Percentiles rank a stretch among this genome's conserved stretches.
Evolutionary conservation across 2,329 filamentous ascomycete genomes (phyloP).

Genomic region (Botrytis sinoallii): DNA sequence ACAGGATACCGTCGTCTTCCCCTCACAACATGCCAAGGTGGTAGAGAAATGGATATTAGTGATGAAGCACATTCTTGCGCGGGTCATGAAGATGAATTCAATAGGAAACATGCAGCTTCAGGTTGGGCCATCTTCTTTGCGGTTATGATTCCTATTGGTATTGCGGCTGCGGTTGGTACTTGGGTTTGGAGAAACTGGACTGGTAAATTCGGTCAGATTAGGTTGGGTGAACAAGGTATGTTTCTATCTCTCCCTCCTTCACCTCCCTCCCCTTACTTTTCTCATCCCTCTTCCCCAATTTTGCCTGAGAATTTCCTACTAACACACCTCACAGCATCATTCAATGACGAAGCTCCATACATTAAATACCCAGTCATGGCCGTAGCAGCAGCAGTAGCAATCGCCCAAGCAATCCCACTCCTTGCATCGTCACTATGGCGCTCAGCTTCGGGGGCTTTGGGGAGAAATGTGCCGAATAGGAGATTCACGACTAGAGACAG

Average conservation of each 20-base stretch:
- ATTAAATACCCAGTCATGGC: conserved; percentile 79
- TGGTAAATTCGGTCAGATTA: conserved; percentile 87
- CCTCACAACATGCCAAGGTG: conserved; percentile 79
- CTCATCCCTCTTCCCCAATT: not conserved
- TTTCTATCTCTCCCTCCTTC: not conserved
- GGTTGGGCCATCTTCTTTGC: conserved; percentile 81
- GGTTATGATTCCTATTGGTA: conserved; percentile 69
- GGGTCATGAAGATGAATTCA: conserved; percentile 78
- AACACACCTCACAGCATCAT: conserved; percentile 36
- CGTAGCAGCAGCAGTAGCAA: conserved; percentile 61
- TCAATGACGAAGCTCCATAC: conserved; percentile 72
- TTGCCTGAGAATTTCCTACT: conserved; percentile 20
- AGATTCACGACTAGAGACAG: conserved; percentile 83
- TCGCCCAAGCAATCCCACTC: conserved; percentile 64
- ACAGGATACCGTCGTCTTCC: conserved; percentile 89
- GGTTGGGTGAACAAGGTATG: conserved; percentile 68
- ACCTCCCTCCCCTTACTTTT: not conserved
- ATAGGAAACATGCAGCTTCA: conserved; percentile 67
- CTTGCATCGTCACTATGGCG: conserved; percentile 72
- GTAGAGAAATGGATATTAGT: conserved; percentile 64
- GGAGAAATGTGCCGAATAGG: conserved; percentile 45
- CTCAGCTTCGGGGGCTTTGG: conserved; percentile 50
- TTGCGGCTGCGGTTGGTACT: conserved; percentile 73
- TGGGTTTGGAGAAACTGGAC: conserved; percentile 84
- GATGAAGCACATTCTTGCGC: conserved; percentile 63